Evolutionary conservation across 2,329 filamentous ascomycete genomes (phyloP).

Genomic region (Aspergillus sojae): DNA sequence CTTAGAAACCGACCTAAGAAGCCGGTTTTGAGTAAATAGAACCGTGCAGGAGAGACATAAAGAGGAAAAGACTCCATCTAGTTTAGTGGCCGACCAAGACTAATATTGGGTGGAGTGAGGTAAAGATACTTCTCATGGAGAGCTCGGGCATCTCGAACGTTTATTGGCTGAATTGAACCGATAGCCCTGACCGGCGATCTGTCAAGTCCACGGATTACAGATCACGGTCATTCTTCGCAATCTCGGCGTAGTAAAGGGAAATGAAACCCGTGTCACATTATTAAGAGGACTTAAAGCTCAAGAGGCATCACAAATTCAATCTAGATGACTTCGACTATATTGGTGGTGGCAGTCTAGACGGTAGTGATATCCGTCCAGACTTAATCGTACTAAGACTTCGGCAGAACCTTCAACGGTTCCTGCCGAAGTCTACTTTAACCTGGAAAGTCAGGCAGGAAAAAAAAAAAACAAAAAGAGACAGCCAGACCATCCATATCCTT

Average conservation of each 20-base stretch:
- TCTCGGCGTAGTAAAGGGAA: neutral
- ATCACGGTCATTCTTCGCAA: neutral
- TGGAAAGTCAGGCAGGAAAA: no score
- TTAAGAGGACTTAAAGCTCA: no score
- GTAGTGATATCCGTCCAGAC: no score
- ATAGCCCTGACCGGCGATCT: neutral
- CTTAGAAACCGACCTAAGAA: neutral
- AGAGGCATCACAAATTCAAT: no score
- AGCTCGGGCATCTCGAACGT: neutral
- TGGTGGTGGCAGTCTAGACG: no score
- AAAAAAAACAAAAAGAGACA: no score
- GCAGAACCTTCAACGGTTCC: no score
- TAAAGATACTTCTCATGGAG: neutral
- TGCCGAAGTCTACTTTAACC: no score
- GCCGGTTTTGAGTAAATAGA: neutral
- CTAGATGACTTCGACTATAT: no score
- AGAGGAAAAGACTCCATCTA: neutral
- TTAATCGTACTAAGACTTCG: no score
- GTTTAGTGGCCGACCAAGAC: neutral
- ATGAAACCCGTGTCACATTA: no score
- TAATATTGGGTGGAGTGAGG: neutral
- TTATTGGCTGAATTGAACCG: neutral
- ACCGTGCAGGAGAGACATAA: neutral
- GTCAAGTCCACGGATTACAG: neutral
- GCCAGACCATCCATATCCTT: no score